These are phyloP conservation scores for Naganishia randhawae DNA, from an alignment of 768 basidiomycete species.

Conservation along the genomic window DNA sequence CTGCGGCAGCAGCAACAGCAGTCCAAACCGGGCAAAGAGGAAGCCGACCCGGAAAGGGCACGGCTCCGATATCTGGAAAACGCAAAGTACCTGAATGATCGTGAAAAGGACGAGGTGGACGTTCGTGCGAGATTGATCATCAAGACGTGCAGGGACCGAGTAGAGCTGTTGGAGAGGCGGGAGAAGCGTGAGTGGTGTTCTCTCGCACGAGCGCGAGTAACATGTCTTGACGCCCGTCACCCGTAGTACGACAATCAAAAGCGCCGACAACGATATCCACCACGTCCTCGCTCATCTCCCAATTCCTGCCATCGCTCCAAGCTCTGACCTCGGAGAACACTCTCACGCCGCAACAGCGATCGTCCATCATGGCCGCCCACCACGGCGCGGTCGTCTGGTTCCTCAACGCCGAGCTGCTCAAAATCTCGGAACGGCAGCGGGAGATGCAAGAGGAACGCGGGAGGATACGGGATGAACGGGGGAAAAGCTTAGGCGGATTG, in stretches of 20 bases:
- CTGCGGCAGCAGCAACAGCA: conserved; percentile 51
- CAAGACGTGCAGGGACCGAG: conserved; percentile 76
- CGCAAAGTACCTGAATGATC: conserved; percentile 61
- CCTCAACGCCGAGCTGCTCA: conserved; percentile 73
- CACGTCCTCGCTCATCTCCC: conserved; percentile 52
- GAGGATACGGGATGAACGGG: conserved; percentile 78
- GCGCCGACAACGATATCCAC: conserved; percentile 33
- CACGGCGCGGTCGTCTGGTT: conserved; percentile 90
- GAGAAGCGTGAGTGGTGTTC: conserved; percentile 78
- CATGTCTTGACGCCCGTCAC: no score
- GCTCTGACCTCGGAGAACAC: background rate
- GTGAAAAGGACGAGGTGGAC: conserved; percentile 94
- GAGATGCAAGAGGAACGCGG: conserved; percentile 93
- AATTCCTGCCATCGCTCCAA: conserved; percentile 58
- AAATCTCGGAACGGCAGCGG: conserved; percentile 72
- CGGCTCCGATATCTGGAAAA: conserved; percentile 44
- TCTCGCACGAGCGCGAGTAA: no score
- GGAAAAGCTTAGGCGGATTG: conserved; percentile 65
- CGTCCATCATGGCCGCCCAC: conserved; percentile 79
- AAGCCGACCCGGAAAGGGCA: conserved; percentile 30
- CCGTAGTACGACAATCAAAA: conserved; percentile 32
- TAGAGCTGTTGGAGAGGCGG: conserved; percentile 78
- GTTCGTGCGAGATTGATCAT: conserved; percentile 82
- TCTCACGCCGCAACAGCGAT: conserved; percentile 10
- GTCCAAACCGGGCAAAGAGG: conserved; percentile 13